Evolutionary conservation across 176 grass and related monocot genomes (phyloP), one percentile per base, ranked within the genome.

Genomic region (Poa pratensis): DNA sequence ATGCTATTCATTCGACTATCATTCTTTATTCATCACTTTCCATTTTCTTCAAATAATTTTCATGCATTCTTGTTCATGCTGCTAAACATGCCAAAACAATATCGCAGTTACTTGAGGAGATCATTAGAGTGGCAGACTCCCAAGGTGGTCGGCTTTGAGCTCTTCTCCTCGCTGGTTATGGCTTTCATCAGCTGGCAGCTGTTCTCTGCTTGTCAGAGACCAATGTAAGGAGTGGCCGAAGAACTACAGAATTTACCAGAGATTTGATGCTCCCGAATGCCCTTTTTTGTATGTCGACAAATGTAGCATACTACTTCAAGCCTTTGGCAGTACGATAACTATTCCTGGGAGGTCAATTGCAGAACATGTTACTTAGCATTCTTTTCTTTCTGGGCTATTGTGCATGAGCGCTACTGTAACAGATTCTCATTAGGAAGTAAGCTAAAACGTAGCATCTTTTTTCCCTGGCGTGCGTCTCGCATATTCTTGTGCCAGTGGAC

Each of bases 131-230:
- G 97, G 94, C 92, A 99, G 16, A 92, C 93, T 80, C 82, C 91
- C 17, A 84, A 94, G 79, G 90, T 96, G 18, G 92, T 96, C 3
- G 82, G 94, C 28, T 99, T 96, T 24, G 92, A 99, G 84, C 72
- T 99, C 13, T 86, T 92, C 66, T 99, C 92, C 78, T 99, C 97
- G 1, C 61, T 99, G 82, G 67, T 91, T 42, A 99, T 99, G 97
- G 92, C 94, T 58, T 90, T 99, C 76, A 94, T 99, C 79, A 99
- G 90, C 79, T 99, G 97, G 92, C 97, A 99, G 62, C 82, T 99
- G 64, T 99, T 96, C 87, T 96, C 88, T 17, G 94, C 97, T 94
- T 99, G 97, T 68, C 97, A 99, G 86, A 92, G 90, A 77, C 90
- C 94, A 1, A 84, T 65, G 77, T 88, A 81, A 77, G 2, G 19